Evolutionary conservation across 2,329 filamentous ascomycete species (phyloP).

Genomic region (Colletotrichum sp.): DNA sequence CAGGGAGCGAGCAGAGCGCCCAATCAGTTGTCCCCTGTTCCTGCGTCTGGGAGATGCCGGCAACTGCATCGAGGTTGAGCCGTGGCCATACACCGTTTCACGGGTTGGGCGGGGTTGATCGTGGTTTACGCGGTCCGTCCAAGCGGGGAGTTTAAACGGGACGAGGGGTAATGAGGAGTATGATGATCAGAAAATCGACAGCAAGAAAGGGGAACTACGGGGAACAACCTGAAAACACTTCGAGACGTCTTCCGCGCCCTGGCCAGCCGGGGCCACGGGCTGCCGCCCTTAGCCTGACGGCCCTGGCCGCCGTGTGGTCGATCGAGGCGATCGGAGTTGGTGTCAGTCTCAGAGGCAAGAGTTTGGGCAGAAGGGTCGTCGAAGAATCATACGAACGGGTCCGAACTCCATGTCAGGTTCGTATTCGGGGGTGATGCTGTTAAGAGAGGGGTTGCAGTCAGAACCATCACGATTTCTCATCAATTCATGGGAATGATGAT

Average conservation of each 20-base stretch:
- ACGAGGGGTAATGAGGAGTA: not conserved
- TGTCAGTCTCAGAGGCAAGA: not conserved
- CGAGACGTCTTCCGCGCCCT: constrained; percentile 2
- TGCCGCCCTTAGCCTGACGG: not conserved
- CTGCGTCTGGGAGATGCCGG: not conserved
- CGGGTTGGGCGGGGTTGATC: not conserved
- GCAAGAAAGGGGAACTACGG: not conserved
- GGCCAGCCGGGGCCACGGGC: not conserved
- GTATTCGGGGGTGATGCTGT: not conserved
- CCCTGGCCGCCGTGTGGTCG: not conserved
- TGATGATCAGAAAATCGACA: not conserved
- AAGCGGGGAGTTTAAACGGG: not conserved
- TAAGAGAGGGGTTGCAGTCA: not conserved
- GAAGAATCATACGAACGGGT: not conserved
- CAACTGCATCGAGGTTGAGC: not conserved
- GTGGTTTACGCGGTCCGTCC: not conserved
- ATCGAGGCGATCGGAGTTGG: not conserved
- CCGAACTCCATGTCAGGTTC: not conserved
- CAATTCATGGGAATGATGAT: not conserved
- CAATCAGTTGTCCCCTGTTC: not conserved
- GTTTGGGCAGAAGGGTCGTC: not conserved
- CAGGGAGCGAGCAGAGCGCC: not conserved
- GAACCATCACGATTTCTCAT: not conserved
- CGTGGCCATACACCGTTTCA: not conserved
- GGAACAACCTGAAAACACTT: not conserved